Evolutionary conservation across 495 filamentous ascomycete genomes (phyloP).

Genomic region (Rusavskia elegans): DNA sequence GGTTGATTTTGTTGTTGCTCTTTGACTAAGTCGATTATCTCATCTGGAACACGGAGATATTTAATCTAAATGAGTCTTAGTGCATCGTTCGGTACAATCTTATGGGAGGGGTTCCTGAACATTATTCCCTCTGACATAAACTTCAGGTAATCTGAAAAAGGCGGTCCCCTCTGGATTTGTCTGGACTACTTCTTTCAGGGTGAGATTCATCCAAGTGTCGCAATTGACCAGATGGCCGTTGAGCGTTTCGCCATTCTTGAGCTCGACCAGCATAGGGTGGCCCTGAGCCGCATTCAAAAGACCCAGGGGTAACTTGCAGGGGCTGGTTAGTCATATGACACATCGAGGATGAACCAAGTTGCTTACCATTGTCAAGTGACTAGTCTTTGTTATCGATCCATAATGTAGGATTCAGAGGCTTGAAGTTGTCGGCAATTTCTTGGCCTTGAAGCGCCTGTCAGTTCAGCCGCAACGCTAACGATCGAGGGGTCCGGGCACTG

Average conservation of each 20-base stretch:
- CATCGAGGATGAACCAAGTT: too few species aligned
- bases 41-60: constrained; percentile 88
- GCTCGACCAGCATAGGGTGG: constrained; percentile 97
- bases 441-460: neutral
- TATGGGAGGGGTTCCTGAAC: constrained; percentile 35
- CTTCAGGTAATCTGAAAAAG: constrained; percentile 80
- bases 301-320: constrained; percentile 65
- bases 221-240: constrained; percentile 92
- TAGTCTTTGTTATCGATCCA: neutral
- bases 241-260: constrained; percentile 95
- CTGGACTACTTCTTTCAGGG: constrained; percentile 93
- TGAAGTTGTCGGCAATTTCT: neutral
- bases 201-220: constrained; percentile 99
- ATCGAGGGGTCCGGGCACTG: neutral
- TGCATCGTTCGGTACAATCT: neutral
- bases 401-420: neutral
- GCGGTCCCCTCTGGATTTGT: constrained; percentile 89
- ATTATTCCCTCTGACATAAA: constrained; percentile 94
- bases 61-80: constrained; percentile 55
- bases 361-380: neutral
- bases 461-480: neutral
- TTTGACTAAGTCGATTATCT: constrained; percentile 85
- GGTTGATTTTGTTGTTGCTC: constrained; percentile 71
- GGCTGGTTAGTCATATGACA: neutral
- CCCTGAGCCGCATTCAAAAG: constrained; percentile 90